phyloP scores from a whole-genome alignment of 2,329 filamentous ascomycete genomes.

The Malbranchea zuffiana region DNA sequence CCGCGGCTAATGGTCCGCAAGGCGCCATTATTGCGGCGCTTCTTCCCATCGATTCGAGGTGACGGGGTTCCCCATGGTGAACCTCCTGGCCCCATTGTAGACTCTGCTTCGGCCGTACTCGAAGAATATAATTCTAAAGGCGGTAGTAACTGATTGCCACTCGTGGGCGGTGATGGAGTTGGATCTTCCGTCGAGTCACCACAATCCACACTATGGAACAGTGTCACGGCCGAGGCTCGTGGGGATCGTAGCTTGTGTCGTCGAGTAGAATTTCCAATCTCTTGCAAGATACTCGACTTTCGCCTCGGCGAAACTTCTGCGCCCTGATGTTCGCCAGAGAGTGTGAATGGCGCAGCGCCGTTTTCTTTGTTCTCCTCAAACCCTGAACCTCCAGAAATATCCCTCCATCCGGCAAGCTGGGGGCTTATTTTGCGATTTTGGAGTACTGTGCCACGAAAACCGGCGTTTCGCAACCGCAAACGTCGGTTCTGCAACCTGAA shows the following conservation, averaged over 20 bases:
- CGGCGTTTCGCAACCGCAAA: constrained; percentile 22
- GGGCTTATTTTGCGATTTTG: constrained; percentile 16
- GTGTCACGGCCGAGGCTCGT: constrained; percentile 14
- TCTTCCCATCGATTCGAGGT: constrained; percentile 17
- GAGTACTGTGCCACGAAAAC: constrained; percentile 20
- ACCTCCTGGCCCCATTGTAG: constrained; percentile 4
- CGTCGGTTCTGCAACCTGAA: constrained; percentile 22
- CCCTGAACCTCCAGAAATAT: constrained; percentile 15
- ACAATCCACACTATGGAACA: constrained; percentile 13
- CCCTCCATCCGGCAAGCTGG: constrained; percentile 17
- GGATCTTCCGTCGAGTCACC: neutral
- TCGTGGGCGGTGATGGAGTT: neutral
- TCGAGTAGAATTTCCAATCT: constrained; percentile 23
- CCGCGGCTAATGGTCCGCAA: constrained; percentile 29
- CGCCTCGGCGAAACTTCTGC: constrained; percentile 11
- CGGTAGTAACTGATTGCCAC: neutral
- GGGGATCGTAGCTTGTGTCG: constrained; percentile 15
- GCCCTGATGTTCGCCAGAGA: neutral
- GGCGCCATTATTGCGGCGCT: constrained; percentile 12
- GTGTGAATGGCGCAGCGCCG: constrained; percentile 1
- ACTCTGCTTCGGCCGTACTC: neutral
- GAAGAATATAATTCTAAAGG: constrained; percentile 7
- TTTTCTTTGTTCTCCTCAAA: constrained; percentile 17
- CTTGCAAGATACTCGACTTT: constrained; percentile 22
- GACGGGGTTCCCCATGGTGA: constrained; percentile 6